Base-by-base conservation (phyloP, 2,329 filamentous ascomycete genomes). In the Ophiocordyceps camponoti-saundersi region DNA sequence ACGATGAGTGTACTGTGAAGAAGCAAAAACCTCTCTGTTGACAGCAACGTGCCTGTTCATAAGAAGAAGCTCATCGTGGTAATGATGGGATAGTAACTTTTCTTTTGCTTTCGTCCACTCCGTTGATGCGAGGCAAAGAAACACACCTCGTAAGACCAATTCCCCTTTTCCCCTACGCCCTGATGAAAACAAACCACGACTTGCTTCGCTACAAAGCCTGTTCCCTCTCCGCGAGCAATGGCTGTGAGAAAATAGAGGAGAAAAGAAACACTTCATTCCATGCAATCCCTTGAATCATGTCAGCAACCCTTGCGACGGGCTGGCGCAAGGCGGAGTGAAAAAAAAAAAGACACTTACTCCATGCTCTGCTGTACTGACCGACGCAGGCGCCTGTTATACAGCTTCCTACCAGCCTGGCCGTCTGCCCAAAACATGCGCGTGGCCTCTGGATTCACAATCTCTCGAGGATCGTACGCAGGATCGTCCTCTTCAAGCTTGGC, bases 381-480 rank as follows among this genome's bases (percentile, higher is more conserved):
- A 46, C 90, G 77, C 51, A 96, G 70, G 50, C 79, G 78, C 46
- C 90, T 78, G 56, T 84, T 88, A 66, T 96, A 96, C 53, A 78
- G 66, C 64, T 89, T 95, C 59, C 85, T 84, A 46, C 90, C 82
- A 2, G 88, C 82, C 2, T 60, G 49, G 1, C 75, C 65, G 4
- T 72, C 72, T 3, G 88, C 88, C 90, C 92, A 98, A 59, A 82
- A 92, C 43, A 96, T 68, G 61, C 80, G 85, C 40, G 84, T 81
- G 2, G 89, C 88, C 56, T 95, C 89, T 0, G 80, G 83, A 52
- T 95, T 82, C 36, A 96, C 86, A 30, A 87, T 75, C 12, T 85
- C 89, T 43, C 90, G 76, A 1, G 92, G 92, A 59, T 98, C 92
- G 58, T 94, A 96, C 0, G 84, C 81, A 0, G 89, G 86, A 2